Base-by-base conservation (phyloP, 805 yeast genomes). In the Yamadazyma ubonensis region DNA sequence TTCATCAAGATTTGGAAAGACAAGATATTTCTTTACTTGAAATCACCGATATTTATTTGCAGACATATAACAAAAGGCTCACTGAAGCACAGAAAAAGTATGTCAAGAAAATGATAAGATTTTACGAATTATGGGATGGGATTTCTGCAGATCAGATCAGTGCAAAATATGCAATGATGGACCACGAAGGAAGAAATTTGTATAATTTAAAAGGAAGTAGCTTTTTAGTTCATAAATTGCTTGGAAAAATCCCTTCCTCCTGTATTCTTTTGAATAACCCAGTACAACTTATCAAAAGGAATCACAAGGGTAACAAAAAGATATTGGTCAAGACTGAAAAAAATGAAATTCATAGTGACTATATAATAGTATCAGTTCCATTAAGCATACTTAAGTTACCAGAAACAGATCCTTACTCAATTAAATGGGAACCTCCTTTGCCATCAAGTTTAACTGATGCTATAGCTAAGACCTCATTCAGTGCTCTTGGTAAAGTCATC, bases 101-200 rank as follows among this genome's bases (percentile, higher is more conserved):
- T 48, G 73, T 77, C 4, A 74, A 78, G 2, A 77, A 79, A 44
- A 53, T 75, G 38, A 55, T 74, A 11, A 67, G 95, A 49, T 67
- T 69, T 38, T 57, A 78, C 35, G 96, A 89, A 58, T 63, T 84
- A 19, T 88, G 95, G 91, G 84, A 80, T 56, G 96, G 95, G 0
- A 67, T 83, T 21, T 71, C 82, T 18, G 79, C 88, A 80, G 75
- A 73, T 15, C 58, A 61, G 15, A 70, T 83, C 54, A 83, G 95
- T 50, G 81, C 83, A 2, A 82, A 81, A 49, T 82, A 76, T 53
- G 73, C 88, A 1, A 59, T 74, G n/a, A 75, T 82, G 58, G 86
- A 78, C 43, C 82, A 81, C 50, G 79, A 78, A 36, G 96, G 96
- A 1, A 70, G 96, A 50, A 82, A 89, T 54, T 80, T 89, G n/a